Base-by-base conservation (phyloP, 352 stramenopile genomes). In the Globisporangium radiosum region DNA sequence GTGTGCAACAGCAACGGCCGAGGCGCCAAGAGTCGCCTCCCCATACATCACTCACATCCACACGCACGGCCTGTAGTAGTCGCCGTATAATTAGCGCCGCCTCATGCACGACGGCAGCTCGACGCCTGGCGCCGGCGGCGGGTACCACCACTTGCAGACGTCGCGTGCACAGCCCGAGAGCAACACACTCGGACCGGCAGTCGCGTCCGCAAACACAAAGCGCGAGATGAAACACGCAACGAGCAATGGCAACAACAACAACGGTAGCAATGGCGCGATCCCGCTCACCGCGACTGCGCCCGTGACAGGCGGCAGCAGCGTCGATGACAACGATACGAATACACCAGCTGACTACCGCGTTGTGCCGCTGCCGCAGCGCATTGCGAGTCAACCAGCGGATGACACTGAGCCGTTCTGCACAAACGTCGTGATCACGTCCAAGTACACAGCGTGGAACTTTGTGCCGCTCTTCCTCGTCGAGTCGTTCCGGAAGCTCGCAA, bases 401-500 rank as follows among this genome's bases (percentile, higher is more conserved):
- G 45, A 64, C 40, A 13, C 36, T 8, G 47, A 68, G 14, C 51
- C 65, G 9, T 90, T 88, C 59, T 87, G 76, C 66, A 78, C 77
- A 13, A 97, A 97, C 59, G 72, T 92, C 38, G 84, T 97, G 15
- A 90, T 90, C 59, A 97, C 91, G 50, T 94, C 87, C 68, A 97
- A 96, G 74, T 97, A 96, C 75, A 94, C 88, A 59, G 65, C 69
- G n/a, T 94, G 75, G 68, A 95, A 84, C 63, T 97, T 97, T 58
- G 47, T 97, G 38, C 89, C 90, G 47, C 74, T 87, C 7, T 97
- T 97, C 48, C 75, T 97, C 52, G 68, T 90, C 63, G 88, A 97
- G 61, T 82, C 70, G 7, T 94, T 94, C 68, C 66, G 70, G 19
- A 92, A 88, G 59, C 70, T 97, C 51, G 92, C 92, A 48, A 98